Conservation (phyloP, 352 stramenopile species). For the Globisporangium cylindrosporum region DNA sequence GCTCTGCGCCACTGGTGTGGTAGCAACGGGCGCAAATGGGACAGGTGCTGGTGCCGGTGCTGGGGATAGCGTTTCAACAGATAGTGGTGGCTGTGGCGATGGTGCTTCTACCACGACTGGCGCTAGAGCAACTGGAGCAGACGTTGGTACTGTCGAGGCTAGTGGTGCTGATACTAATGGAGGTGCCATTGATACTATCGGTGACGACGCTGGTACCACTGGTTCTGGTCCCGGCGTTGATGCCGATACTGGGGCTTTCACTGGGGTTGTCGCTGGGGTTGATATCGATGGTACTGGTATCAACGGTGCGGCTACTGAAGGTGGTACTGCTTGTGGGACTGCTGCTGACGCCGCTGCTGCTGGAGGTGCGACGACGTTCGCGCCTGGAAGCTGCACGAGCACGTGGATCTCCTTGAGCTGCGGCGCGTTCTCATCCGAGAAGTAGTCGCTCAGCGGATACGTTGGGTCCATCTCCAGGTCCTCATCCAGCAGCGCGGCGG, state of each 20-base stretch:
- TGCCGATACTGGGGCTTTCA: no score
- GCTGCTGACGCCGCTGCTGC: background rate
- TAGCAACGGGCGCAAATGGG: background rate
- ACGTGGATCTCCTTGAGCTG: background rate
- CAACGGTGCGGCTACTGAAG: background rate
- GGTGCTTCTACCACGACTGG: background rate
- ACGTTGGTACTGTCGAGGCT: background rate
- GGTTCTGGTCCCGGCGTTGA: no score
- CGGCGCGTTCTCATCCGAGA: constrained; percentile 8
- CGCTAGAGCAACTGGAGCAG: background rate
- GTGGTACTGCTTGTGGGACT: background rate
- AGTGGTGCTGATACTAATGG: background rate
- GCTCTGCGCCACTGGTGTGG: background rate
- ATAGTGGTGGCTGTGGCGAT: background rate
- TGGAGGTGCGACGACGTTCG: background rate
- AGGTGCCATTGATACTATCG: background rate
- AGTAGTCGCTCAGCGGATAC: constrained; percentile 18
- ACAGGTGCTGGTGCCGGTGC: background rate
- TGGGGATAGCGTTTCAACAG: background rate
- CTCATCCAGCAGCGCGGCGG: background rate
- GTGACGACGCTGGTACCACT: background rate
- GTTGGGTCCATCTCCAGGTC: constrained; percentile 16
- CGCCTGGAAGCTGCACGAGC: background rate
- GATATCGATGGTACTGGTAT: background rate
- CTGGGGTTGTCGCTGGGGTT: background rate